phyloP scores from a whole-genome alignment of 148 eudicot species.

The Vaccinium darrowii region DNA sequence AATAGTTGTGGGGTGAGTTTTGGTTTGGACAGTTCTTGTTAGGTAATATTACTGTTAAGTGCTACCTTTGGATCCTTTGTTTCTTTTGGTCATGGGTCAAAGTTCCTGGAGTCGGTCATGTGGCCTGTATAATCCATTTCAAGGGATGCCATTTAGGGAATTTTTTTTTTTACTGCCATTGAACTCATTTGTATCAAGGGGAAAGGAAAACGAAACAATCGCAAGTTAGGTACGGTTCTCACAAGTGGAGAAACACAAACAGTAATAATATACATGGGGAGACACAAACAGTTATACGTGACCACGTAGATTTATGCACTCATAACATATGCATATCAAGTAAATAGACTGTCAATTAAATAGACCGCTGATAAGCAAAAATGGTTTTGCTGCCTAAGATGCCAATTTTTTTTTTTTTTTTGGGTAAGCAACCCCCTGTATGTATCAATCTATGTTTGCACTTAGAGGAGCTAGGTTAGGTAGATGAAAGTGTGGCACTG shows the following conservation, averaged over 20 bases:
- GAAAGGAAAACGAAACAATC: not conserved
- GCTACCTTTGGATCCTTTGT: not conserved
- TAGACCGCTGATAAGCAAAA: not conserved
- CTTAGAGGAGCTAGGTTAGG: not conserved
- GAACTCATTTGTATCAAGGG: not conserved
- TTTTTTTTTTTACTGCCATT: not conserved
- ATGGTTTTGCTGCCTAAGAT: not conserved
- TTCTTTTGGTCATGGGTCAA: not conserved
- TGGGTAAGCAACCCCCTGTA: not conserved
- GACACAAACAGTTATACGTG: not conserved
- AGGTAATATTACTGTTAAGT: not conserved
- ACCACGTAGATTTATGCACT: not conserved
- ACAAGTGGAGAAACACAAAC: not conserved
- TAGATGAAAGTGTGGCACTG: not conserved
- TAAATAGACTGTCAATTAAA: not conserved
- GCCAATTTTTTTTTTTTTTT: not conserved
- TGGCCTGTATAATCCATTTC: not conserved
- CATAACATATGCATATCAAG: not conserved
- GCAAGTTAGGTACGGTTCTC: not conserved
- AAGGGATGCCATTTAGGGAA: not conserved
- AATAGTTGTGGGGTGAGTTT: not conserved
- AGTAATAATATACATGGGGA: not conserved
- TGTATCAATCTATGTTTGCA: not conserved
- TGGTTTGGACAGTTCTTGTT: not conserved
- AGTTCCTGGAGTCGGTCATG: not conserved